Conservation (phyloP, 1,139 yeast species). For the Kurtzmaniella quercitrusa region DNA sequence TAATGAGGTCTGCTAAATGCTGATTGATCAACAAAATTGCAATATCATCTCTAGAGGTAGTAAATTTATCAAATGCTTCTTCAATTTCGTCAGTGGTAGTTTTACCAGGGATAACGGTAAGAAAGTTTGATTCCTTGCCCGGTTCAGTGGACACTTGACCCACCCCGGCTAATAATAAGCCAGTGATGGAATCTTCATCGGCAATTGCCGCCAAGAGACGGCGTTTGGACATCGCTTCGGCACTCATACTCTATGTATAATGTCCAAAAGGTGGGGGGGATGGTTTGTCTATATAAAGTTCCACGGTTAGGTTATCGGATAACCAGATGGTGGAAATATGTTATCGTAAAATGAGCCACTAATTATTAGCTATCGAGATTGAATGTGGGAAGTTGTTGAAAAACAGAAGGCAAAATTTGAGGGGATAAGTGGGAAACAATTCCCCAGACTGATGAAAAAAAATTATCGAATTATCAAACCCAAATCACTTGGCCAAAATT, state of each 20-base stretch:
- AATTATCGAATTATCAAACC: too few species aligned
- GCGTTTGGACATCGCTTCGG: slow-evolving; percentile 57
- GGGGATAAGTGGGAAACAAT: neutral
- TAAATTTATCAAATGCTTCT: slow-evolving; percentile 69
- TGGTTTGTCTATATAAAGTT: neutral
- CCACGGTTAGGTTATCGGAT: too few species aligned
- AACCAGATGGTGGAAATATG: neutral
- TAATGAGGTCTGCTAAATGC: slow-evolving; percentile 87
- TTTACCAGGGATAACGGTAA: slow-evolving; percentile 74
- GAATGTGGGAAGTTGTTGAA: neutral
- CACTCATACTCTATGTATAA: slow-evolving; percentile 20
- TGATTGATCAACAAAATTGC: slow-evolving; percentile 92
- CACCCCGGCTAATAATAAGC: slow-evolving; percentile 90
- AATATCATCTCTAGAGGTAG: slow-evolving; percentile 76
- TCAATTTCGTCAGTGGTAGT: slow-evolving; percentile 76
- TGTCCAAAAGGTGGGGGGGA: neutral
- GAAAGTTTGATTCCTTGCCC: slow-evolving; percentile 74
- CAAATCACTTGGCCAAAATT: too few species aligned
- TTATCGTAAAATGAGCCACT: neutral
- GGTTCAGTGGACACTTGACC: slow-evolving; percentile 74
- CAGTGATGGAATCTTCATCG: slow-evolving; percentile 96
- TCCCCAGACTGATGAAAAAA: too few species aligned
- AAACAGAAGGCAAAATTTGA: too few species aligned
- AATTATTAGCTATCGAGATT: too few species aligned
- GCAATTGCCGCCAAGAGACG: slow-evolving; percentile 88